Base-by-base conservation (phyloP, 352 stramenopile species). In the Globisporangium yorkense region DNA sequence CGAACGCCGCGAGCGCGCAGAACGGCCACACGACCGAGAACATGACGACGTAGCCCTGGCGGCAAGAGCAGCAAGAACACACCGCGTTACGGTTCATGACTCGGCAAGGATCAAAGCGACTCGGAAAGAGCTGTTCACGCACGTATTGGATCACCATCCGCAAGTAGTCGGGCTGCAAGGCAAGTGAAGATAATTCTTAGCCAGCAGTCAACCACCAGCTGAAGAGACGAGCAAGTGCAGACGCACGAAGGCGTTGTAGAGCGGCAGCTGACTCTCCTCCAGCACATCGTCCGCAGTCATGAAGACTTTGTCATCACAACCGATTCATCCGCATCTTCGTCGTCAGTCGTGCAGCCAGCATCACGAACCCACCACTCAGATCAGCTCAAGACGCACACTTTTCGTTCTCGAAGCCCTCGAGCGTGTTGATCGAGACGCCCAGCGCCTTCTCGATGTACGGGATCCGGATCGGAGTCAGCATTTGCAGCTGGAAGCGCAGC, bases 141-240 rank as follows among this genome's bases (percentile, higher is more conserved):
- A 94, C 84, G 43, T 90, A 94, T 89, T 94, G 84, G 57, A 94
- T 94, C 35, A 90, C 81, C 81, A 94, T 94, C 37, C 84, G 77
- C 0, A 94, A 60, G 51, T 94, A 94, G 54, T 94, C 84, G 21
- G 81, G 76, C 84, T 94, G 45, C 5, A 40, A 31, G 51, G 3
- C n/a, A 31, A 18, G 20, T 49, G 13, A 27, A 16, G 8, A 20
- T 35, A 8, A 39, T 2, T n/a, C 3, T 13, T 43, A 18, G 37
- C 18, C 13, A 43, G 37, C 12, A n/a, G 1, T 16, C 33, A 33
- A 9, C 33, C 49, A 45, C 5, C 7, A 27, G 29, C 8, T 18
- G 4, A 16, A 7, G 16, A 24, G 35, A 10, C n/a, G 12, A 5
- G 21, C 29, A 45, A 47, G 16, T 20, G 50, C 46, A 5, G 16